These are phyloP conservation scores for Cryptomeria japonica DNA, from an alignment of 75 land plant species.

Conservation along the genomic window DNA sequence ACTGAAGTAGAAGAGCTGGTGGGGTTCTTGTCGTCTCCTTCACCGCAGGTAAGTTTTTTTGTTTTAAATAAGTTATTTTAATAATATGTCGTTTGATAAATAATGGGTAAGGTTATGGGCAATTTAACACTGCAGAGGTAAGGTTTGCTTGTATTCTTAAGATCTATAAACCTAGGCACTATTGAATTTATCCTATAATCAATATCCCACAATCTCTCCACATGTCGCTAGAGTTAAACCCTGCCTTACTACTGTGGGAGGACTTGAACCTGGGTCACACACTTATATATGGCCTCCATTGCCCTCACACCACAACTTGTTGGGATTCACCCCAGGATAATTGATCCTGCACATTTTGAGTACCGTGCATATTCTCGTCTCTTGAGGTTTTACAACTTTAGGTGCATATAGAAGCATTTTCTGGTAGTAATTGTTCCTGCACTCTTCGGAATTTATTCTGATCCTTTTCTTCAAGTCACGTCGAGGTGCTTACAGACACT, in stretches of 20 bases:
- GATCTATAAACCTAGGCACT: neutral
- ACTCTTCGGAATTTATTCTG: neutral
- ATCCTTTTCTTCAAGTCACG: no score
- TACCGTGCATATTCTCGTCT: neutral
- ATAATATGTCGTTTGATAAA: neutral
- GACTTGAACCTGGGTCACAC: neutral
- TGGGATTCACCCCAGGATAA: neutral
- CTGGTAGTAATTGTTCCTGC: neutral
- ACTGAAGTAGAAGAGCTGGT: conserved; percentile 82
- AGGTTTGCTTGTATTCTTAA: neutral
- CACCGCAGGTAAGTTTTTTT: conserved; percentile 51
- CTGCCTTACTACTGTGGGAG: neutral
- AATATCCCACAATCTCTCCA: neutral
- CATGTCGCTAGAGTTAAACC: neutral
- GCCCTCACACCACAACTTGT: neutral
- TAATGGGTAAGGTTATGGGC: neutral
- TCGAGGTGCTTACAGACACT: neutral
- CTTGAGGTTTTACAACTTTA: neutral
- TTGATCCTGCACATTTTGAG: neutral
- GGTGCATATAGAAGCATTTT: neutral
- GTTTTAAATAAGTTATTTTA: neutral
- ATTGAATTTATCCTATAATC: neutral
- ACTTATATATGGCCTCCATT: neutral
- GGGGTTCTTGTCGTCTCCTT: conserved; percentile 80
- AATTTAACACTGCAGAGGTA: neutral